Conservation (phyloP, 2,329 filamentous ascomycete genomes). For the Plectosphaerella cucumerina region DNA sequence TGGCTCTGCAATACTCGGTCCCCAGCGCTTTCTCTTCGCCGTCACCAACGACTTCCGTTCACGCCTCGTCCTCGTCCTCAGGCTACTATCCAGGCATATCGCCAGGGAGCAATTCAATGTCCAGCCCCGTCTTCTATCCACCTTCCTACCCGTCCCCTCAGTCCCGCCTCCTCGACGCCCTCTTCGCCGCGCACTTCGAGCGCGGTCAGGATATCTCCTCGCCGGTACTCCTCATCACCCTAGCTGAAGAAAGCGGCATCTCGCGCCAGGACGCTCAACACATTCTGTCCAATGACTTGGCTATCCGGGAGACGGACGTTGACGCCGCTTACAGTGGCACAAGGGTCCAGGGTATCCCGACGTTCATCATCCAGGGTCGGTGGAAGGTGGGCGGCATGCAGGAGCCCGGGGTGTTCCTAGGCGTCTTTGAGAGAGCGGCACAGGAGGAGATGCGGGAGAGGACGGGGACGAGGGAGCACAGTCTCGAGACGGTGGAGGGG, state of each 20-base stretch:
- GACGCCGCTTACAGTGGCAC: slow-evolving; percentile 23
- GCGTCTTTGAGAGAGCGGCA: slow-evolving; percentile 58
- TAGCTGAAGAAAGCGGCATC: slow-evolving; percentile 28
- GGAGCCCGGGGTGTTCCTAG: slow-evolving; percentile 59
- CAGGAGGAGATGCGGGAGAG: slow-evolving; percentile 4
- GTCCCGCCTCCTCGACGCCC: slow-evolving; percentile 32
- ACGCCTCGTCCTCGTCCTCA: background rate
- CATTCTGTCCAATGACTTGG: slow-evolving; percentile 22
- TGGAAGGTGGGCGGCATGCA: slow-evolving; percentile 71
- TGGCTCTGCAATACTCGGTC: slow-evolving; percentile 22
- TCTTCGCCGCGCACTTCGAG: slow-evolving; percentile 40
- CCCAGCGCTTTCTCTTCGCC: background rate
- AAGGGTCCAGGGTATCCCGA: slow-evolving; percentile 62
- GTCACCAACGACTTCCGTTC: background rate
- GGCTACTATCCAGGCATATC: background rate
- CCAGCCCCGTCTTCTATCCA: background rate
- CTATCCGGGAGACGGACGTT: slow-evolving; percentile 21
- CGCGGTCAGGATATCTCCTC: slow-evolving; percentile 36
- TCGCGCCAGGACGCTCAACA: slow-evolving; percentile 12
- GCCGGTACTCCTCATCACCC: slow-evolving; percentile 28
- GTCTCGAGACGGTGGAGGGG: slow-evolving; percentile 10
- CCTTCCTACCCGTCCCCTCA: slow-evolving; percentile 24
- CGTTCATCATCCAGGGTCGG: slow-evolving; percentile 65
- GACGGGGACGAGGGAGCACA: background rate
- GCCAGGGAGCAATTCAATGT: background rate